Conservation (phyloP, 2,329 filamentous ascomycete species). For the Dactylonectria estremocensis region DNA sequence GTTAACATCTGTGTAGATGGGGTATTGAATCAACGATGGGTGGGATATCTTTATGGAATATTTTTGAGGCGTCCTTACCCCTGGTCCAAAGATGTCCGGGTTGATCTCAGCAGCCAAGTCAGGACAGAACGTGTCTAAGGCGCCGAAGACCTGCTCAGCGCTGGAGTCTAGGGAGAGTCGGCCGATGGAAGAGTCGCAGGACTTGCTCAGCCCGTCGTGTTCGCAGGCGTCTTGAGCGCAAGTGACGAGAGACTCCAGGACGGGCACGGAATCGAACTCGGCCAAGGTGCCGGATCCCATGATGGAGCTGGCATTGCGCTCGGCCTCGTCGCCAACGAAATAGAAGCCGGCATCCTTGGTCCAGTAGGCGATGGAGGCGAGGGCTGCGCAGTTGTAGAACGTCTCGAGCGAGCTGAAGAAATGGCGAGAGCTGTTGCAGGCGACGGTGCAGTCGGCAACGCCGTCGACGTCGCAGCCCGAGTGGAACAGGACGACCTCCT, state of each 20-base stretch:
- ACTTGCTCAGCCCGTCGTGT: constrained; percentile 51
- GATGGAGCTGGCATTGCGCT: constrained; percentile 54
- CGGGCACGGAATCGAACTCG: constrained; percentile 50
- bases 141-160: constrained; percentile 51
- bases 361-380: constrained; percentile 55
- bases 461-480: constrained; percentile 52
- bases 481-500: constrained; percentile 51
- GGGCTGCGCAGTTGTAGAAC: constrained; percentile 57
- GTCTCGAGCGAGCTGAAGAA: constrained; percentile 56
- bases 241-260: constrained; percentile 52
- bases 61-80: constrained; percentile 46
- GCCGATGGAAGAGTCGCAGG: constrained; percentile 51
- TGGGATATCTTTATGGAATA: constrained; percentile 37
- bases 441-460: constrained; percentile 50
- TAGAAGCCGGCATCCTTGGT: constrained; percentile 48
- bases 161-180: constrained; percentile 47
- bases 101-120: constrained; percentile 56
- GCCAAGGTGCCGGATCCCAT: constrained; percentile 53
- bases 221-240: constrained; percentile 56
- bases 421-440: constrained; percentile 49
- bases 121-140: constrained; percentile 55
- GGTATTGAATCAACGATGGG: not conserved
- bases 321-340: constrained; percentile 52
- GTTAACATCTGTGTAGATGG: constrained; percentile 23
- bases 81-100: constrained; percentile 58